Conservation (phyloP, 805 yeast genomes). For the Yarrowia sp. region DNA sequence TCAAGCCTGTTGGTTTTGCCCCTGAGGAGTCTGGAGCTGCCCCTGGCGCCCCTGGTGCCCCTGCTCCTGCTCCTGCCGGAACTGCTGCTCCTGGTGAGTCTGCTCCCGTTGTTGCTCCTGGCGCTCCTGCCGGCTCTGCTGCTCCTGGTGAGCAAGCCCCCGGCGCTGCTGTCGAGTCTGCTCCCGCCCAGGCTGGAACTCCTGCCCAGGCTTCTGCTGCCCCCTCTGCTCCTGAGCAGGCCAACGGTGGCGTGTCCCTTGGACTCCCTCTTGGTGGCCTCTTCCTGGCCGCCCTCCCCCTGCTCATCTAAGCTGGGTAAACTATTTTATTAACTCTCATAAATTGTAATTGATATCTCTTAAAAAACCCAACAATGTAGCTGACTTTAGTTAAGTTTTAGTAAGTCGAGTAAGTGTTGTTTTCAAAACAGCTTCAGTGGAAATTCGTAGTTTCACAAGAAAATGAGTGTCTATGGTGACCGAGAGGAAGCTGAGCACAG, state of each 20-base stretch:
- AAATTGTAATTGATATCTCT: constrained; percentile 26
- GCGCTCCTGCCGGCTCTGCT: constrained; percentile 1
- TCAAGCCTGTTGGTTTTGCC: constrained; percentile 20
- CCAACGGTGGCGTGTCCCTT: constrained; percentile 14
- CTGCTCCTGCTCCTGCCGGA: constrained; percentile 1
- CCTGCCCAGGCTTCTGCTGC: constrained; percentile 13
- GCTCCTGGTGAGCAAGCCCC: background rate
- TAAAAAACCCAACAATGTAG: background rate
- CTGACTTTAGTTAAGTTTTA: too few relatives aligned
- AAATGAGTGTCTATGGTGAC: too few relatives aligned
- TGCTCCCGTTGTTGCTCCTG: constrained; percentile 6
- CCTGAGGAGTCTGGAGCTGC: constrained; percentile 16
- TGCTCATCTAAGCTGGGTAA: constrained; percentile 8
- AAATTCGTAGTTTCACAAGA: too few relatives aligned
- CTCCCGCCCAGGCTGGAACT: constrained; percentile 22
- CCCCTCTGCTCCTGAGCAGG: constrained; percentile 27
- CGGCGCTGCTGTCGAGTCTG: background rate
- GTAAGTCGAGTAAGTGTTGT: too few relatives aligned
- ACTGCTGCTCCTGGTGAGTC: constrained; percentile 21
- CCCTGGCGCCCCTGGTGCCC: background rate
- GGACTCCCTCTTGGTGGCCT: constrained; percentile 22
- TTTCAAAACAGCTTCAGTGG: too few relatives aligned
- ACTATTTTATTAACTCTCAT: constrained; percentile 20
- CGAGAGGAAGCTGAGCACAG: too few relatives aligned
- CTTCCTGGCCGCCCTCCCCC: constrained; percentile 24